Conservation (phyloP, 225 moss, liverwort and hornwort genomes). For the Ulota crispa region DNA sequence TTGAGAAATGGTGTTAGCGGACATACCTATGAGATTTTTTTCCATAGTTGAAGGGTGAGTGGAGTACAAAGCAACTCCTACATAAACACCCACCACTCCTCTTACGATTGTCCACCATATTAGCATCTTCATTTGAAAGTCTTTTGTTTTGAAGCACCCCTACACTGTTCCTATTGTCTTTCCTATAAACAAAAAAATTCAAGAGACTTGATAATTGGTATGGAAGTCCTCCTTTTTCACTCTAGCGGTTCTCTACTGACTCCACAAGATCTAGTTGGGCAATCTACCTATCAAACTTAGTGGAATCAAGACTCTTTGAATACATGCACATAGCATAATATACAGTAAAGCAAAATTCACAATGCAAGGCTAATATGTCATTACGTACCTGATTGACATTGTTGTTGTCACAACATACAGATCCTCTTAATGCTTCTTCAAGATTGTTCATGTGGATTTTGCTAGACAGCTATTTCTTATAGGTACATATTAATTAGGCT, state of each 20-base stretch:
- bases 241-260: background rate
- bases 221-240: background rate
- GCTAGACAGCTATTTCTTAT: too few relatives aligned
- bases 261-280: background rate
- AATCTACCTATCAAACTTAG: background rate
- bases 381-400: too few relatives aligned
- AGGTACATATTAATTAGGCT: too few relatives aligned
- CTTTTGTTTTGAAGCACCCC: slow-evolving; percentile 57
- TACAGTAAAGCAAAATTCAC: too few relatives aligned
- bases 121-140: slow-evolving; percentile 75
- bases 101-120: slow-evolving; percentile 80
- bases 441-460: too few relatives aligned
- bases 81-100: slow-evolving; percentile 47
- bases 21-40: slow-evolving; percentile 58
- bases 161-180: slow-evolving; percentile 24
- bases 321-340: too few relatives aligned
- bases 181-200: slow-evolving; percentile 1
- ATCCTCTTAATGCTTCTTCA: too few relatives aligned
- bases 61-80: slow-evolving; percentile 65
- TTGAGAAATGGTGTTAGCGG: background rate
- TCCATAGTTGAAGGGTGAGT: slow-evolving; percentile 36
- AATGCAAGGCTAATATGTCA: too few relatives aligned
- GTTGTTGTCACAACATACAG: too few relatives aligned
- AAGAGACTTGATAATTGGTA: background rate
- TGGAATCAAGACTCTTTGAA: background rate